Conservation (phyloP, 257 asterid genomes). For the Salvia splendens region DNA sequence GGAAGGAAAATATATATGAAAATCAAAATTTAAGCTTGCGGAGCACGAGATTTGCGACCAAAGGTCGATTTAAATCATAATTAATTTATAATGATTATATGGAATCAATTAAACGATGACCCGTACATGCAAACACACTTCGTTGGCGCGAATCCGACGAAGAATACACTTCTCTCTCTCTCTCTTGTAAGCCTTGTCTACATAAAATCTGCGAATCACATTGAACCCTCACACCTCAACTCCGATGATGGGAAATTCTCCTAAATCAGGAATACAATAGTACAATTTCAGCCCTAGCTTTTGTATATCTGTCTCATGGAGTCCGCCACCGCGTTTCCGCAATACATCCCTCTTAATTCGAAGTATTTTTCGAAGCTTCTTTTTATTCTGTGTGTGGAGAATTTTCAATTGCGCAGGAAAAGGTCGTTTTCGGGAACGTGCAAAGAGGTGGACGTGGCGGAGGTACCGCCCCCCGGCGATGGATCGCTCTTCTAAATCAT, state of each 20-base stretch:
- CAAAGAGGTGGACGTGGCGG: conserved; percentile 62
- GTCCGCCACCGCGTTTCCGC: conserved; percentile 63
- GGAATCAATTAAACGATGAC: too few species aligned
- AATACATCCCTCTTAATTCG: conserved; percentile 43
- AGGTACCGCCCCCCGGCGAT: conserved; percentile 48
- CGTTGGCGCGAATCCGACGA: too few species aligned
- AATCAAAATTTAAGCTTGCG: too few species aligned
- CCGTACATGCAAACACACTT: too few species aligned
- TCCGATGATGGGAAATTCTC: neutral
- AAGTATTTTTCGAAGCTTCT: conserved; percentile 36
- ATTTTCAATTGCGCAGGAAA: conserved; percentile 55
- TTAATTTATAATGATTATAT: too few species aligned
- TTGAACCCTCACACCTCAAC: conserved; percentile 28
- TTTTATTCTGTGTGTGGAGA: neutral
- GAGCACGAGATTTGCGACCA: too few species aligned
- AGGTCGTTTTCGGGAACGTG: conserved; percentile 51
- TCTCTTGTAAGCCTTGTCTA: too few species aligned
- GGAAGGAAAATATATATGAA: too few species aligned
- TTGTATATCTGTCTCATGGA: conserved; percentile 52
- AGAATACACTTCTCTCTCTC: too few species aligned
- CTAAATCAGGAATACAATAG: conserved; percentile 17
- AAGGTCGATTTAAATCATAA: too few species aligned
- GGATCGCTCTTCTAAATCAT: conserved; percentile 42
- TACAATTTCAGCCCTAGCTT: conserved; percentile 33
- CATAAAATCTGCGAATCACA: conserved; percentile 24